These are phyloP conservation scores for Aureobasidium melanogenum DNA, from an alignment of 2,329 filamentous ascomycete genomes.

Conservation along the genomic window DNA sequence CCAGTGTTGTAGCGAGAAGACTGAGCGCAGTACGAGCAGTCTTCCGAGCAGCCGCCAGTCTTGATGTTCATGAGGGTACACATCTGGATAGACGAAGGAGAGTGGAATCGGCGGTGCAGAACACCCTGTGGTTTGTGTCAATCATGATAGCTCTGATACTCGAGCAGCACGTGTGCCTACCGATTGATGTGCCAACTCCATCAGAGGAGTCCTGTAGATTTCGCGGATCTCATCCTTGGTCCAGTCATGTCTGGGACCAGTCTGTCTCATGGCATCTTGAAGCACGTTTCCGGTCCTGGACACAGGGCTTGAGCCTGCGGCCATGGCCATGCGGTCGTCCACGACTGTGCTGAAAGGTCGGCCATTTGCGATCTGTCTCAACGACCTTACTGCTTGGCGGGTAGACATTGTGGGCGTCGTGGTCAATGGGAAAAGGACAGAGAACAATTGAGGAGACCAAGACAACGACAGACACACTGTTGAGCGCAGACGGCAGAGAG, in stretches of 20 bases:
- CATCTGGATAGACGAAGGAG: slow-evolving; percentile 75
- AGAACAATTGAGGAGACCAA: neutral
- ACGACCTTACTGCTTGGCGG: slow-evolving; percentile 12
- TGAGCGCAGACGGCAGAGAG: neutral
- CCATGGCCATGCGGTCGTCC: slow-evolving; percentile 25
- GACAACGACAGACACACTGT: neutral
- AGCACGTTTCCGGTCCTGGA: slow-evolving; percentile 24
- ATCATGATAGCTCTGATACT: neutral
- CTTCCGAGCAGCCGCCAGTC: slow-evolving; percentile 82
- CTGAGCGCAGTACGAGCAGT: slow-evolving; percentile 89
- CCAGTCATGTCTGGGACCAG: slow-evolving; percentile 62
- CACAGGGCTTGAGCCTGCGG: slow-evolving; percentile 17
- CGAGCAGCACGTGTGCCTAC: slow-evolving; percentile 14
- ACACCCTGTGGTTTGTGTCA: slow-evolving; percentile 45
- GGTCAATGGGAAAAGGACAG: neutral
- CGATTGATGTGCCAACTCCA: slow-evolving; percentile 50
- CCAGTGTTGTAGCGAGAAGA: slow-evolving; percentile 69
- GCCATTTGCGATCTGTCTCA: slow-evolving; percentile 15
- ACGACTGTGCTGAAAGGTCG: slow-evolving; percentile 28
- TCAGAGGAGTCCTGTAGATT: slow-evolving; percentile 73
- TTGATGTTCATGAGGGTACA: slow-evolving; percentile 98
- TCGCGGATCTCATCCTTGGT: slow-evolving; percentile 70
- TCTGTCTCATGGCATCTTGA: slow-evolving; percentile 50
- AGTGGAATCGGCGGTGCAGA: slow-evolving; percentile 77
- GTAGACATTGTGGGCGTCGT: neutral